Evolutionary conservation across 768 basidiomycete genomes (phyloP).

Genomic region (Pulveroboletus frians): DNA sequence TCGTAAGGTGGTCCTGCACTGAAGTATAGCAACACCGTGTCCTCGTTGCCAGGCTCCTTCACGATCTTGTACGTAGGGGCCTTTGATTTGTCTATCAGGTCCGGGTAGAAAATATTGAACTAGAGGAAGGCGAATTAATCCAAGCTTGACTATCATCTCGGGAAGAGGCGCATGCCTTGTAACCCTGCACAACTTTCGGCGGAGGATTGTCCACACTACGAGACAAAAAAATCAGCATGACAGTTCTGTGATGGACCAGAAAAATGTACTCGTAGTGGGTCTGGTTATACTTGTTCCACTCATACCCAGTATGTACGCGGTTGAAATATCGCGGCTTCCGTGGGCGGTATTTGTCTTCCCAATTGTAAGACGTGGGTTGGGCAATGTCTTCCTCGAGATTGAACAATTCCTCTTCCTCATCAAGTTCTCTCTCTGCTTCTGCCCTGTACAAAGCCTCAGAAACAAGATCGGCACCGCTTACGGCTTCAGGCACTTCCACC

Average conservation of each 20-base stretch:
- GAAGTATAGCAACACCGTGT: constrained; percentile 90
- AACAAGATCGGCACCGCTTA: constrained; percentile 68
- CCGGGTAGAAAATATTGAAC: constrained; percentile 99
- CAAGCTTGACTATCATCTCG: background rate
- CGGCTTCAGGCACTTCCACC: constrained; percentile 48
- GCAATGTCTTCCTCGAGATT: constrained; percentile 86
- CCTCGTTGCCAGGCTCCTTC: constrained; percentile 91
- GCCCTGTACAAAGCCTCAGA: constrained; percentile 89
- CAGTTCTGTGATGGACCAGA: background rate
- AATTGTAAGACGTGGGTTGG: constrained; percentile 84
- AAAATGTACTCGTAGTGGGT: constrained; percentile 88
- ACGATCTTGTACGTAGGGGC: constrained; percentile 96
- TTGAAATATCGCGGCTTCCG: constrained; percentile 98
- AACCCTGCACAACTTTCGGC: constrained; percentile 98
- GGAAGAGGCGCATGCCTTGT: constrained; percentile 56
- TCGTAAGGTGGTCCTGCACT: constrained; percentile 97
- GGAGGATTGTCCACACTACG: constrained; percentile 94
- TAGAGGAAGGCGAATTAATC: constrained; percentile 26
- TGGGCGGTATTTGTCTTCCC: constrained; percentile 98
- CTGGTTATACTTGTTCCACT: constrained; percentile 99
- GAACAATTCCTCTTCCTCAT: constrained; percentile 95
- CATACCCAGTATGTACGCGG: constrained; percentile 97
- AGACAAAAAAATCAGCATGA: constrained; percentile 13
- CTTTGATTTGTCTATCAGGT: constrained; percentile 96
- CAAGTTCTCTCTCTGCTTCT: constrained; percentile 87